phyloP scores from a whole-genome alignment of 148 eudicot species.

The Silene latifolia region DNA sequence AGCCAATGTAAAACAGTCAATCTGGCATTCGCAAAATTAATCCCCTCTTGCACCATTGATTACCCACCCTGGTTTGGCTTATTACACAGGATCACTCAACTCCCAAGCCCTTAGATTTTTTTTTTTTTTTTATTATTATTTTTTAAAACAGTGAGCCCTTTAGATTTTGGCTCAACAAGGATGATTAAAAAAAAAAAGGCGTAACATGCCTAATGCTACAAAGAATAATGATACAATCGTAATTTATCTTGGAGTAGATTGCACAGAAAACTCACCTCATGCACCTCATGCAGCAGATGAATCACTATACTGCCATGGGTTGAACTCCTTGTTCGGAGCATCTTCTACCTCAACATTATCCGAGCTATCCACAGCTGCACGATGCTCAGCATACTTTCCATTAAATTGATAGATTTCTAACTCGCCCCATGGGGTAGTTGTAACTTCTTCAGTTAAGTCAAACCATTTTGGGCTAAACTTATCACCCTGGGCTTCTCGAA shows the following conservation, averaged over 20 bases:
- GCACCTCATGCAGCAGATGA: conserved; percentile 44
- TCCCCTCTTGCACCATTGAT: neutral
- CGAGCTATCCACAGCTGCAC: conserved; percentile 48
- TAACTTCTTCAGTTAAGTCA: conserved; percentile 51
- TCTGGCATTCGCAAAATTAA: neutral
- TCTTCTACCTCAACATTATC: conserved; percentile 36
- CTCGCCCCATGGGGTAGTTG: conserved; percentile 86
- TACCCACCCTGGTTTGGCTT: neutral
- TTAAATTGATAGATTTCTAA: conserved; percentile 68
- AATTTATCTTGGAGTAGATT: neutral
- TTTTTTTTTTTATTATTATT: no score
- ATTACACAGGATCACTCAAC: no score
- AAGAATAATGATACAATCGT: neutral
- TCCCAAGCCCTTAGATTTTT: no score
- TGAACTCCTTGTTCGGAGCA: conserved; percentile 48
- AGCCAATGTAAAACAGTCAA: neutral
- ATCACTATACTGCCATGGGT: conserved; percentile 76
- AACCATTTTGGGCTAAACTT: conserved; percentile 71
- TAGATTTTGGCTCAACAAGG: neutral
- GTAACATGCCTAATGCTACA: neutral
- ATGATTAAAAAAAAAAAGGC: neutral
- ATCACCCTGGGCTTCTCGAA: conserved; percentile 60
- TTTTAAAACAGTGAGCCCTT: no score
- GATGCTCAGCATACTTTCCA: conserved; percentile 59
- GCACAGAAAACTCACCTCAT: conserved; percentile 28